A percentile compares a stretch with the other conserved stretches of the same genome.
phyloP scores from a whole-genome alignment of 2,329 filamentous ascomycete species.

The Blumeria graminis region DNA sequence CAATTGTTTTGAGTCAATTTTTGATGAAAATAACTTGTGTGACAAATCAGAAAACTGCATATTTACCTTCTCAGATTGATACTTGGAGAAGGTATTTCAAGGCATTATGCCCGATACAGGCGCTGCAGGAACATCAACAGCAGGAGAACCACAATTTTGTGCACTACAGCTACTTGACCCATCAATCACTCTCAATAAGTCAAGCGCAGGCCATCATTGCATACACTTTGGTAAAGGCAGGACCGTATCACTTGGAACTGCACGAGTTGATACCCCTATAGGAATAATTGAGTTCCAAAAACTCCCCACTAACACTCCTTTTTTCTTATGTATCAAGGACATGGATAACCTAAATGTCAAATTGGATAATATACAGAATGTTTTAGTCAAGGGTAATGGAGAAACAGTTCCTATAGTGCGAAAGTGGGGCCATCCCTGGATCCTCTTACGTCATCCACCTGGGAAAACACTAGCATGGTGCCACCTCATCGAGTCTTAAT shows the following conservation, averaged over 20 bases:
- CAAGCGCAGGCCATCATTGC: background rate
- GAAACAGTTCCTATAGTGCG: too few relatives aligned
- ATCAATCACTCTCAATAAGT: background rate
- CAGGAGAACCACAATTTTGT: background rate
- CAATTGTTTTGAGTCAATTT: too few relatives aligned
- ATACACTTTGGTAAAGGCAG: background rate
- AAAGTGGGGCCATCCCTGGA: too few relatives aligned
- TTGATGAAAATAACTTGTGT: too few relatives aligned
- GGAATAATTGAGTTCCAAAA: background rate
- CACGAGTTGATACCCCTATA: background rate
- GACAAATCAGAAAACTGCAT: too few relatives aligned
- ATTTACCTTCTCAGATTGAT: too few relatives aligned
- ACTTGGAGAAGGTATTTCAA: too few relatives aligned
- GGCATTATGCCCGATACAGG: too few relatives aligned
- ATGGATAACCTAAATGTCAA: background rate
- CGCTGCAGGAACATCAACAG: too few relatives aligned
- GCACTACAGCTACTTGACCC: background rate
- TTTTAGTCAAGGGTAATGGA: too few relatives aligned
- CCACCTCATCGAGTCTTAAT: background rate
- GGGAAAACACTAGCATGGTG: too few relatives aligned
- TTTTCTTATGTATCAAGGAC: constrained; percentile 1
- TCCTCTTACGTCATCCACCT: too few relatives aligned
- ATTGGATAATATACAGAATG: background rate
- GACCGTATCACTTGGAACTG: background rate
- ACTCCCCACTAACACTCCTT: background rate